A percentile compares a stretch with the other conserved stretches of the same genome.
Evolutionary conservation across 176 grass and related monocot genomes (phyloP).

Genomic region (Musa acuminata): DNA sequence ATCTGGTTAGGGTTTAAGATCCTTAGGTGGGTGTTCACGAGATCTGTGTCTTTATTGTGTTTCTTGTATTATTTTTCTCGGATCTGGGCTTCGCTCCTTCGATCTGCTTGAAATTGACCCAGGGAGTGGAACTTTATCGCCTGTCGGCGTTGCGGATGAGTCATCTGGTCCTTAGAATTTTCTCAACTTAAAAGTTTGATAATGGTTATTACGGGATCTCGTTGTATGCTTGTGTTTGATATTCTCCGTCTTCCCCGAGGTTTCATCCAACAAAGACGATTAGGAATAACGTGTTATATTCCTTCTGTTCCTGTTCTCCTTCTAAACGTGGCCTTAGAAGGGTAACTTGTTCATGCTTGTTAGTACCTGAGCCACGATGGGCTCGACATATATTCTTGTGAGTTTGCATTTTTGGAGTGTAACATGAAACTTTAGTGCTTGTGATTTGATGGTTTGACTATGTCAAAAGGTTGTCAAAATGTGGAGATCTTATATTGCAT

Average conservation of each 20-base stretch:
- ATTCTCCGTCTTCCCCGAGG: no score
- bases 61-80: neutral
- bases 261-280: no score
- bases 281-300: neutral
- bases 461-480: no score
- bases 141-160: neutral
- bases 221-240: no score
- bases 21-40: neutral
- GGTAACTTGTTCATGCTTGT: neutral
- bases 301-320: neutral
- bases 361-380: neutral
- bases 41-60: neutral
- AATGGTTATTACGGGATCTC: neutral
- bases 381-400: neutral
- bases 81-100: neutral
- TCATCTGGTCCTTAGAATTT: no score
- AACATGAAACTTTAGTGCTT: no score
- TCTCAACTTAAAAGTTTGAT: neutral
- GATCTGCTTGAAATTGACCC: neutral
- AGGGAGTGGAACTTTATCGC: neutral
- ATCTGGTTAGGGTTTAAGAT: conserved; percentile 21
- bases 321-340: neutral
- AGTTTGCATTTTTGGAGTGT: neutral
- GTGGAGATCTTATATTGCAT: neutral
- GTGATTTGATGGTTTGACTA: no score